phyloP scores from a whole-genome alignment of 768 basidiomycete species.

The Lactarius quietus region DNA sequence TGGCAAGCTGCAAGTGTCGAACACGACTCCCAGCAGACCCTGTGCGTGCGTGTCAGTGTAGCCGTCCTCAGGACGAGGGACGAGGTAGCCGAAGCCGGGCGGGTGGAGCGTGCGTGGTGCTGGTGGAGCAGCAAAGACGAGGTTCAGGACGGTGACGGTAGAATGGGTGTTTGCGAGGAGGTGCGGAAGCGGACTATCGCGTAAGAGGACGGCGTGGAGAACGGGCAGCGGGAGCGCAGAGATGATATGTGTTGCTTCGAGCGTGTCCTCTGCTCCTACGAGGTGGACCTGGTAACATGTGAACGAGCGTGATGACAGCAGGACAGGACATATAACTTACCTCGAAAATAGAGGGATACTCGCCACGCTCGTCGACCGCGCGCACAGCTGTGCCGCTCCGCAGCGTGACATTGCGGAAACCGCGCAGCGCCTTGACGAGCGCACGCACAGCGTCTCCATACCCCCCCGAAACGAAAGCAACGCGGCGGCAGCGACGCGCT shows the following conservation, averaged over 20 bases:
- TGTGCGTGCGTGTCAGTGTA: slow-evolving; percentile 40
- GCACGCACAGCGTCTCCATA: slow-evolving; percentile 61
- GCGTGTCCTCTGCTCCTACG: slow-evolving; percentile 28
- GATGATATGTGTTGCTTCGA: slow-evolving; percentile 61
- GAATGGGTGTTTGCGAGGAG: slow-evolving; percentile 68
- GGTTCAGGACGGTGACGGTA: slow-evolving; percentile 83
- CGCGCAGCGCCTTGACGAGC: slow-evolving; percentile 46
- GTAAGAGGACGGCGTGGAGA: slow-evolving; percentile 42
- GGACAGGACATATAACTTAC: slow-evolving; percentile 27
- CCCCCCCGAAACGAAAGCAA: slow-evolving; percentile 84
- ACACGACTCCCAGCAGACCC: slow-evolving; percentile 79
- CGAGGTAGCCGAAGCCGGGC: slow-evolving; percentile 89
- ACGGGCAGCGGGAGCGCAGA: slow-evolving; percentile 71
- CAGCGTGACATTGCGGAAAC: slow-evolving; percentile 56
- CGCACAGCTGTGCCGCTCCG: slow-evolving; percentile 41
- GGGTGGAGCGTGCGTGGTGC: slow-evolving; percentile 57
- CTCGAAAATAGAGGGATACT: slow-evolving; percentile 39
- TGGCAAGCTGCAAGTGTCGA: slow-evolving; percentile 77
- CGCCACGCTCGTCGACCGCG: slow-evolving; percentile 32
- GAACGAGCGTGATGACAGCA: too few species aligned
- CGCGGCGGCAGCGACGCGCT: slow-evolving; percentile 55
- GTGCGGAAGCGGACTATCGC: slow-evolving; percentile 47
- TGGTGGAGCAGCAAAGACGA: slow-evolving; percentile 64
- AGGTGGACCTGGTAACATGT: not conserved
- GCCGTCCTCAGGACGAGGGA: slow-evolving; percentile 67